phyloP scores from a whole-genome alignment of 2,329 filamentous ascomycete species.

The Fusarium sp. region DNA sequence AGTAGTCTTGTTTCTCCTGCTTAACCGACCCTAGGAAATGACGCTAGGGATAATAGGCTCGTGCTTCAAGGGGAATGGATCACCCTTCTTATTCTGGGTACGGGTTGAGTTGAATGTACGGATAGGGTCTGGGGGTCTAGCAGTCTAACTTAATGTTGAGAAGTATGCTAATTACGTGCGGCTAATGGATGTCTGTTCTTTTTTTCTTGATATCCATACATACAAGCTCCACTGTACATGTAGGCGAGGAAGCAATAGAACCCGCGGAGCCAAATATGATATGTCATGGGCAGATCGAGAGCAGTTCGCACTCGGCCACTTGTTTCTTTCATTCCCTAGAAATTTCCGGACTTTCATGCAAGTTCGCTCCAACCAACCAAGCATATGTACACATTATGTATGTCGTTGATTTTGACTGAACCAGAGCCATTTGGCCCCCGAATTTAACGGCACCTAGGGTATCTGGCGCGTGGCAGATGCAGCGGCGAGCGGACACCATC shows the following conservation, averaged over 20 bases:
- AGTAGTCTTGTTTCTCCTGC: conserved; percentile 29
- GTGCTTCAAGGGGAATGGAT: conserved; percentile 28
- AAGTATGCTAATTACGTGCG: background rate
- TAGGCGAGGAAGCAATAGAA: conserved; percentile 3
- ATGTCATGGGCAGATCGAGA: conserved; percentile 7
- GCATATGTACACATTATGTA: background rate
- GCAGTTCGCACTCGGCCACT: background rate
- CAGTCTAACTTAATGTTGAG: conserved; percentile 7
- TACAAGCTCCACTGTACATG: conserved; percentile 9
- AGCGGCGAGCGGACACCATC: conserved; percentile 18
- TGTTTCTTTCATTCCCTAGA: conserved; percentile 5
- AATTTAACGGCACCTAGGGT: conserved; percentile 25
- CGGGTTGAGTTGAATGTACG: conserved; percentile 12
- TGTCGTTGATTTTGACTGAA: conserved; percentile 6
- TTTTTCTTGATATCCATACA: conserved; percentile 1
- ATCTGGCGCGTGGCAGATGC: conserved; percentile 36
- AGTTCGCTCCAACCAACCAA: conserved; percentile 1
- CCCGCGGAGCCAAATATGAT: conserved; percentile 13
- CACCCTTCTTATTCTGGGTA: conserved; percentile 17
- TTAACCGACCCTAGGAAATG: conserved; percentile 28
- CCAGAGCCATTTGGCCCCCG: conserved; percentile 26
- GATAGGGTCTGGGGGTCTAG: conserved; percentile 8
- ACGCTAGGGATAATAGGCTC: conserved; percentile 24
- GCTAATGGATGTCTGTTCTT: background rate
- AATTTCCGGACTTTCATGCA: conserved; percentile 22